phyloP scores from a whole-genome alignment of 495 filamentous ascomycete genomes.

The Tuber microsphaerosporum region DNA sequence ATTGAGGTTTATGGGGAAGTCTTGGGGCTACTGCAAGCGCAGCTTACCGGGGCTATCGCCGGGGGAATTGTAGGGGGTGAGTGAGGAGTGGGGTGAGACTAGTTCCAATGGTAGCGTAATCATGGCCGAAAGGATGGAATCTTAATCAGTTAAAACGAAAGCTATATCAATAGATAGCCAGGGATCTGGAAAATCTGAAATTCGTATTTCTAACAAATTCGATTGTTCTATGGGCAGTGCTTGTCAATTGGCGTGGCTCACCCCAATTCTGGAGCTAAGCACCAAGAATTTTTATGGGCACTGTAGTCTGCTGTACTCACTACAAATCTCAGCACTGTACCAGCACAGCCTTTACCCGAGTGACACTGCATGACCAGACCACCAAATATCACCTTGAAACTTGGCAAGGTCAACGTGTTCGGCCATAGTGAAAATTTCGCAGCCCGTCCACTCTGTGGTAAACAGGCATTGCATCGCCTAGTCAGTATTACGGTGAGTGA shows the following conservation, averaged over 20 bases:
- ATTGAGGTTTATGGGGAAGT: not conserved
- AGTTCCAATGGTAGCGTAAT: not conserved
- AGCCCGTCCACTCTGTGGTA: conserved; percentile 5
- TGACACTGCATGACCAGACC: not conserved
- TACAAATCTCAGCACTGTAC: too few species aligned
- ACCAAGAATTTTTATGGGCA: too few species aligned
- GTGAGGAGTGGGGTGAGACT: not conserved
- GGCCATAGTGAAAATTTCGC: conserved; percentile 6
- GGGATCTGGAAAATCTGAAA: too few species aligned
- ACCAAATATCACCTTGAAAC: not conserved
- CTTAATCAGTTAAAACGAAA: too few species aligned
- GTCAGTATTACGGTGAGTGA: not conserved
- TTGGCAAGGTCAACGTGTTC: not conserved
- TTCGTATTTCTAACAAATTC: too few species aligned
- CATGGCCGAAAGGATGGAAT: not conserved
- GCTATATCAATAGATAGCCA: too few species aligned
- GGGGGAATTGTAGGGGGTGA: not conserved
- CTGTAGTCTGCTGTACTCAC: too few species aligned
- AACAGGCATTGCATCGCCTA: not conserved
- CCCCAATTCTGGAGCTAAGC: too few species aligned
- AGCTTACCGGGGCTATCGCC: not conserved
- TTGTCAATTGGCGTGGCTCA: too few species aligned
- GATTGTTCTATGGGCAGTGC: too few species aligned
- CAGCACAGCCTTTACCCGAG: not conserved
- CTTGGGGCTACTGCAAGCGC: not conserved